Evolutionary conservation across 2,329 filamentous ascomycete genomes (phyloP), one percentile per base, ranked within the genome.

Genomic region (Aspergillus sp.): DNA sequence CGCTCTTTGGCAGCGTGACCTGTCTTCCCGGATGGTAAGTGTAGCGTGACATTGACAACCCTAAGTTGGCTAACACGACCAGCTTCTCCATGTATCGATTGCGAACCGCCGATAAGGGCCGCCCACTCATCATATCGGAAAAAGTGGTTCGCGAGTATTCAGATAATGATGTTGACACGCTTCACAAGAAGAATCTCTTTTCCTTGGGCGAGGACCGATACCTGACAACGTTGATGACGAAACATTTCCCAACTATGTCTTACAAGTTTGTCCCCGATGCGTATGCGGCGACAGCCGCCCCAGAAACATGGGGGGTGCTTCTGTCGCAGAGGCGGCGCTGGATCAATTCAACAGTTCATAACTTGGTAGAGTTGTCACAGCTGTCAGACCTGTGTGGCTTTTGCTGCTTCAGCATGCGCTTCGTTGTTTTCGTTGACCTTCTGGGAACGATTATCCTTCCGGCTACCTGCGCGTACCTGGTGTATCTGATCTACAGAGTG

Each of bases 1-100:
- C 86, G 39, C 75, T 98, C 39, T 98, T 98, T 54, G 91, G 88
- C 55, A 93, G 86, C 60, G 91, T 98, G 40, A 98, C 91, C 38
- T 98, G 91, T 80, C 79, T 98, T 68, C 91, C 91, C 44, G 91
- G 91, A 74, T 98, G 91, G 89, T 95, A 76, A 68, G 84, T 78
- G 13, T 14, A 19, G 2, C 15, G 11, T 22, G 2, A 8, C n/a
- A n/a, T n/a, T n/a, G n/a, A 13, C n/a, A 22, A 12, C 22, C 11
- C 11, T 12, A 36, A 15, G 26, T 22, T 33, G 47, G 43, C 64
- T 72, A 53, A 69, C 59, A 33, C 15, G 14, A 15, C 22, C 48
- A 96, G 89, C 80, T 98, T 98, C 74, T 83, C 82, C 66, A 96
- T 98, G 91, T 98, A 98, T 60, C 88, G 91, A 57, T 72, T 98